These are phyloP conservation scores for Linnemannia hyalina DNA, from an alignment of 192 early-diverging fungal species.

Conservation along the genomic window DNA sequence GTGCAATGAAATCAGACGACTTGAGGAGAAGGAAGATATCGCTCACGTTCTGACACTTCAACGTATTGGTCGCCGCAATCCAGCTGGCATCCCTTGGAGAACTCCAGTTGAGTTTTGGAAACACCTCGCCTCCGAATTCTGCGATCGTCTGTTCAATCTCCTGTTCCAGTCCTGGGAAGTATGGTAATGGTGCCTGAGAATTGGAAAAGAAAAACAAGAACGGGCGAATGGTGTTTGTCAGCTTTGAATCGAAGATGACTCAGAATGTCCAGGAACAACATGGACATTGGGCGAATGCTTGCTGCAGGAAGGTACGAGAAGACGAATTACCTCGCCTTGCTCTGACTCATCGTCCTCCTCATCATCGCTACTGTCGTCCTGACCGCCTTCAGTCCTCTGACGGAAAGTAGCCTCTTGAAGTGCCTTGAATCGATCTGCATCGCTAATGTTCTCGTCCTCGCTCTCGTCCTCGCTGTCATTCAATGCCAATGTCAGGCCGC, in stretches of 20 bases:
- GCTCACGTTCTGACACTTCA: constrained; percentile 79
- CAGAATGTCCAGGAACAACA: background rate
- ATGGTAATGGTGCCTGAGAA: constrained; percentile 46
- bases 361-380: constrained; percentile 55
- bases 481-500: constrained; percentile 39
- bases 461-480: constrained; percentile 39
- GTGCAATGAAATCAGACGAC: constrained; percentile 89
- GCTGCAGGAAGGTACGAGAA: background rate
- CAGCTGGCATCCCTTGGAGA: constrained; percentile 95
- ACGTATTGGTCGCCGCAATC: constrained; percentile 84
- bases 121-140: constrained; percentile 82
- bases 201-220: constrained; percentile 5
- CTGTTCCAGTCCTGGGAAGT: constrained; percentile 75
- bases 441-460: constrained; percentile 15
- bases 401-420: constrained; percentile 22
- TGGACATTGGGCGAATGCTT: background rate
- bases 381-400: constrained; percentile 41
- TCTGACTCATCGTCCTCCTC: constrained; percentile 56
- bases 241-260: background rate
- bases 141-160: constrained; percentile 76
- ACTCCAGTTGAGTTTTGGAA: constrained; percentile 97
- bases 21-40: constrained; percentile 95
- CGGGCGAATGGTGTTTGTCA: background rate
- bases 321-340: background rate
- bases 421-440: constrained; percentile 36